phyloP scores from a whole-genome alignment of 345 rosid species.

The Trapa bicornis region DNA sequence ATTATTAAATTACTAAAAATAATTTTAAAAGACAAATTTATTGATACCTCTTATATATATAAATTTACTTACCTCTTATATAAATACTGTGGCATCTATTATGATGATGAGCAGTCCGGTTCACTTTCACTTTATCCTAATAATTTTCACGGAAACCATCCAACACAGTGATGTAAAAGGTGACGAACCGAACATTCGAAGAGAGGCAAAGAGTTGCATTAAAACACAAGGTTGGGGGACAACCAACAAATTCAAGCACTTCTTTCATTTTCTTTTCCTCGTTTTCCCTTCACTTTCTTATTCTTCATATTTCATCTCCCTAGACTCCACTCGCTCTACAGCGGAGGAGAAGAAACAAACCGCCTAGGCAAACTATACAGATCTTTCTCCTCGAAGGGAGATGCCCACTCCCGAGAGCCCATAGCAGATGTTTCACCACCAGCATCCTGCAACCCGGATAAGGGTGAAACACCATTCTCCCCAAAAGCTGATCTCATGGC shows the following conservation, averaged over 20 bases:
- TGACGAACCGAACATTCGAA: too few relatives aligned
- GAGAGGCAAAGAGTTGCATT: not conserved
- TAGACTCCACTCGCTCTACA: slow-evolving; percentile 10
- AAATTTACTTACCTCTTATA: too few relatives aligned
- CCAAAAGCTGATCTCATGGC: slow-evolving; percentile 25
- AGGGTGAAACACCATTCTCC: slow-evolving; percentile 19
- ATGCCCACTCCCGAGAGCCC: slow-evolving; percentile 63
- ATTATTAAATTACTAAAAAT: too few relatives aligned
- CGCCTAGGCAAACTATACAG: slow-evolving; percentile 80
- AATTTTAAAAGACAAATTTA: too few relatives aligned
- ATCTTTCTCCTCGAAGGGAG: slow-evolving; percentile 84
- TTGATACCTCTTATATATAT: too few relatives aligned
- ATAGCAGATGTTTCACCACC: slow-evolving; percentile 29
- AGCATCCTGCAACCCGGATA: slow-evolving; percentile 36
- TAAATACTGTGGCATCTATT: too few relatives aligned
- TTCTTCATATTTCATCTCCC: slow-evolving; percentile 6
- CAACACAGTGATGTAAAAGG: too few relatives aligned
- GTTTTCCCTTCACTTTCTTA: slow-evolving; percentile 5
- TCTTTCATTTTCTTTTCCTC: too few relatives aligned
- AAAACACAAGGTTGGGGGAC: not conserved
- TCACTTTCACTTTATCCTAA: too few relatives aligned
- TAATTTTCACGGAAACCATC: too few relatives aligned
- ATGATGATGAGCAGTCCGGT: too few relatives aligned
- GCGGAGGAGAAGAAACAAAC: slow-evolving; percentile 74
- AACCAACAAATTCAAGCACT: slow-evolving; percentile 1